Conservation (phyloP, 208 protist genomes). For the Crithidia fasciculata region DNA sequence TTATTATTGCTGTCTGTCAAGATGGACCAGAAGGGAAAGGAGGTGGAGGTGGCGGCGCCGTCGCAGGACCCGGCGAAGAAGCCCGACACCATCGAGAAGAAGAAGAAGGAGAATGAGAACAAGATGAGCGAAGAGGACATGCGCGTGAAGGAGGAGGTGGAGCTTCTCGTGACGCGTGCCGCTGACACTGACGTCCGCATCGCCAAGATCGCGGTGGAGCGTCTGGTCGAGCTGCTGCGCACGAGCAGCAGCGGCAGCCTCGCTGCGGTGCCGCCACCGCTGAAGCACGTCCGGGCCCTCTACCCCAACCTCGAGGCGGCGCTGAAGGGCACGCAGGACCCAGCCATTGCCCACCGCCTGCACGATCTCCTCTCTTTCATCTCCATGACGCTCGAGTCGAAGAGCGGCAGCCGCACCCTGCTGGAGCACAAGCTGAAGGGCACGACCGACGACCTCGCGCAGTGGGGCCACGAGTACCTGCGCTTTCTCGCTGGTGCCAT, state of each 20-base stretch:
- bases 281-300: slow-evolving; percentile 98
- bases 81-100: slow-evolving; percentile 40
- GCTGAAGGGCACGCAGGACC: slow-evolving; percentile 73
- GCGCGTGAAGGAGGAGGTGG: slow-evolving; percentile 94
- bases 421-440: slow-evolving; percentile 97
- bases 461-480: slow-evolving; percentile 99
- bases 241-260: slow-evolving; percentile 97
- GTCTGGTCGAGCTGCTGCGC: slow-evolving; percentile 94
- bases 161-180: slow-evolving; percentile 90
- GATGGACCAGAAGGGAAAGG: slow-evolving; percentile 39
- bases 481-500: slow-evolving; percentile 95
- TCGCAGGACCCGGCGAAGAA: slow-evolving; percentile 70
- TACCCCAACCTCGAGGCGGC: slow-evolving; percentile 92
- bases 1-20: background rate
- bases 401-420: slow-evolving; percentile 66
- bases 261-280: slow-evolving; percentile 99
- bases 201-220: slow-evolving; percentile 87
- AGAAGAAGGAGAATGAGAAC: slow-evolving; percentile 54
- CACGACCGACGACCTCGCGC: slow-evolving; percentile 91
- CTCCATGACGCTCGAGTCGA: slow-evolving; percentile 96
- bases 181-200: slow-evolving; percentile 82
- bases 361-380: slow-evolving; percentile 98
- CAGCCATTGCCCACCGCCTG: slow-evolving; percentile 71
- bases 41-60: slow-evolving; percentile 58
- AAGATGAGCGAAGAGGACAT: slow-evolving; percentile 95